Evolutionary conservation across 2,329 filamentous ascomycete genomes (phyloP).

Genomic region (Trichoderma semiorbis): DNA sequence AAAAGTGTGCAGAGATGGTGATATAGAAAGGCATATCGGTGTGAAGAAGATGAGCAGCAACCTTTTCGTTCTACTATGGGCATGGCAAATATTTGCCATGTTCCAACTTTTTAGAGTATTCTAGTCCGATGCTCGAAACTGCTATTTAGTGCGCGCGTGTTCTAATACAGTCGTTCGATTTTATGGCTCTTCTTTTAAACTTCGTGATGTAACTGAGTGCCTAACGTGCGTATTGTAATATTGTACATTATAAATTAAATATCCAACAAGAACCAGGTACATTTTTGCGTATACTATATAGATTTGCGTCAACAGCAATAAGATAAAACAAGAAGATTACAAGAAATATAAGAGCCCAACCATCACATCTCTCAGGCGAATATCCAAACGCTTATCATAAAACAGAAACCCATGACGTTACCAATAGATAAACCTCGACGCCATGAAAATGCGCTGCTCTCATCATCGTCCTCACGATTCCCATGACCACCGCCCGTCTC

Average conservation of each 20-base stretch:
- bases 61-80: neutral
- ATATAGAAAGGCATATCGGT: neutral
- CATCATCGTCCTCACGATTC: constrained; percentile 23
- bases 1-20: constrained; percentile 36
- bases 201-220: too few species aligned
- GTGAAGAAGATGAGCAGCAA: neutral
- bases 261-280: neutral
- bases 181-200: too few species aligned
- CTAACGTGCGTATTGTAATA: neutral
- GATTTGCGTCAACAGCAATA: neutral
- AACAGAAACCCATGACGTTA: constrained; percentile 30
- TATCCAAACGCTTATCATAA: constrained; percentile 40
- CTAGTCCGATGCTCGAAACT: neutral
- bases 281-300: neutral
- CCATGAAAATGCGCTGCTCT: constrained; percentile 21
- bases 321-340: neutral
- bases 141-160: neutral
- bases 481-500: constrained; percentile 28
- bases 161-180: neutral
- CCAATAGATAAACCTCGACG: constrained; percentile 17
- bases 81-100: neutral
- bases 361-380: constrained; percentile 18
- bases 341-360: neutral
- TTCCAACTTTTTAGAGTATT: neutral
- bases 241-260: neutral